These are phyloP conservation scores for Eucalyptus cloeziana DNA, from an alignment of 345 rosid genomes.

Conservation along the genomic window DNA sequence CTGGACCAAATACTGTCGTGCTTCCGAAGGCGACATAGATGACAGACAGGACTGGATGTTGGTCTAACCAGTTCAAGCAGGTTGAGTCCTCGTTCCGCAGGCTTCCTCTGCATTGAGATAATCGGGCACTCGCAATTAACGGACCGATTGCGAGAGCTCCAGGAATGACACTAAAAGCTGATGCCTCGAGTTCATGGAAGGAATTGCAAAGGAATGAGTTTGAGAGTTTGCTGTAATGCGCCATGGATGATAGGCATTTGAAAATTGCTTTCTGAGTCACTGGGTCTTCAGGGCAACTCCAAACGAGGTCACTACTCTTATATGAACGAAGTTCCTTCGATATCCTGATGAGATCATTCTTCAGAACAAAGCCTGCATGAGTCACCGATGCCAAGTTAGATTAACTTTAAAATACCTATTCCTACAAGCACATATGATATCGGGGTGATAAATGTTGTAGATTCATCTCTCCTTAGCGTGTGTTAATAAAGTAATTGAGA, in stretches of 20 bases:
- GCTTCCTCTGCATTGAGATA: neutral
- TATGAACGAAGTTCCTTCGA: neutral
- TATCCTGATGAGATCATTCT: neutral
- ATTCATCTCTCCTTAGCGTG: neutral
- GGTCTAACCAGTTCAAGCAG: slow-evolving; percentile 33
- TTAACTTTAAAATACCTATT: neutral
- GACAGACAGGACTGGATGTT: slow-evolving; percentile 12
- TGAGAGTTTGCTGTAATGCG: neutral
- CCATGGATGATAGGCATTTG: neutral
- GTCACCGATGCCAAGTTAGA: neutral
- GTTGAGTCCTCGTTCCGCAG: slow-evolving; percentile 12
- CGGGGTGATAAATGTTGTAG: neutral
- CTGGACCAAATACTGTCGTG: neutral
- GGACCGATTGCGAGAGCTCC: slow-evolving; percentile 19
- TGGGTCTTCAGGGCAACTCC: neutral
- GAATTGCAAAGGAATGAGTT: slow-evolving; percentile 4
- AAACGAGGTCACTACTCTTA: neutral
- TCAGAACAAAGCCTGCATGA: neutral
- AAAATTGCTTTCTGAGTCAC: neutral
- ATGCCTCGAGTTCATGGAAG: neutral
- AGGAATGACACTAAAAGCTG: neutral
- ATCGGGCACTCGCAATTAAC: neutral
- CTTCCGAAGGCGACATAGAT: slow-evolving; percentile 48
- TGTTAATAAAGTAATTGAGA: neutral
- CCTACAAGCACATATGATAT: neutral